Evolutionary conservation across 345 rosid species (phyloP).

Genomic region (Camelina sativa): DNA sequence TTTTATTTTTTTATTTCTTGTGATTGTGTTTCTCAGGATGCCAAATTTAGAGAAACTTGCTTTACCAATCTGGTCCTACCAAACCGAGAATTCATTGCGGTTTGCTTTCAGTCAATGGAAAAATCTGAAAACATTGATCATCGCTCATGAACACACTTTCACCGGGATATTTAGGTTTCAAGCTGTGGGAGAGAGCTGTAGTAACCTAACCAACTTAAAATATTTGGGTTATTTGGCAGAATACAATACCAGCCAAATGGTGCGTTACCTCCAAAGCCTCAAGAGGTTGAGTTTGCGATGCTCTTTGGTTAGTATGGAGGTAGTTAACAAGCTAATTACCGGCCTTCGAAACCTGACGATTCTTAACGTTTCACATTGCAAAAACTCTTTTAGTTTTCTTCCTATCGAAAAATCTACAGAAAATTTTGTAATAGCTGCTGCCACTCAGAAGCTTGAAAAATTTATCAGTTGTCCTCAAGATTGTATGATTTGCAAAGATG

Average conservation of each 20-base stretch:
- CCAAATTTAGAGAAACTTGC: neutral
- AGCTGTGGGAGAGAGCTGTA: neutral
- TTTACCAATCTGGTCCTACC: neutral
- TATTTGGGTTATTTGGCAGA: neutral
- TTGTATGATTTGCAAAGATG: too few species aligned
- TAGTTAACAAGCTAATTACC: neutral
- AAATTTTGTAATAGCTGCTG: too few species aligned
- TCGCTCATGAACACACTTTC: neutral
- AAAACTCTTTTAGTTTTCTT: too few species aligned
- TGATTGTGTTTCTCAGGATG: neutral
- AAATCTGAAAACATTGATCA: slow-evolving; percentile 12
- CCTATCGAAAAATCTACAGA: too few species aligned
- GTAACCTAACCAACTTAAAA: slow-evolving; percentile 6
- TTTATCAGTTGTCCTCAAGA: too few species aligned
- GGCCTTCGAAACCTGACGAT: neutral
- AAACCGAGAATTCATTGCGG: neutral
- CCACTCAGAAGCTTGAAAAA: too few species aligned
- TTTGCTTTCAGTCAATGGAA: slow-evolving; percentile 13
- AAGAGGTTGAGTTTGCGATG: slow-evolving; percentile 25
- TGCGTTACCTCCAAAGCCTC: slow-evolving; percentile 9
- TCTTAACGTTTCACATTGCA: neutral
- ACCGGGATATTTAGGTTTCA: neutral
- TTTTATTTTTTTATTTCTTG: too few species aligned
- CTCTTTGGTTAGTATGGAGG: neutral
- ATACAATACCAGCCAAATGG: neutral